A percentile compares a stretch with the other conserved stretches of the same genome.
These are phyloP conservation scores for Retiboletus flavoniger DNA, from an alignment of 1,284 basidiomycete genomes.

Conservation along the genomic window DNA sequence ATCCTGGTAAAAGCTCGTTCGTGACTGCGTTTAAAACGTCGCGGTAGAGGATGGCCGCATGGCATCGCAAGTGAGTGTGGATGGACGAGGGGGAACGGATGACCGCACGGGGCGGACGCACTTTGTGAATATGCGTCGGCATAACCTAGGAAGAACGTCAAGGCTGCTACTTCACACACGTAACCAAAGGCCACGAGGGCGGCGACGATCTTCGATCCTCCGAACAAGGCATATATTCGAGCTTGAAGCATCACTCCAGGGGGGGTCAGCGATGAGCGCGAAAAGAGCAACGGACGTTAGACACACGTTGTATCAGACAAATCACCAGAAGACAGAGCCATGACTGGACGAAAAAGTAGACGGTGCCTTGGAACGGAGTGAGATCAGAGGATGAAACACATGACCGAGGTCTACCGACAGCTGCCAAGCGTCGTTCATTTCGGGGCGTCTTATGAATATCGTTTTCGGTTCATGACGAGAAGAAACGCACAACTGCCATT, in stretches of 20 bases:
- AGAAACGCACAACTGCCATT: conserved; percentile 13
- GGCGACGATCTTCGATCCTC: background rate
- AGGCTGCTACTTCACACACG: background rate
- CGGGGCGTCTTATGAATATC: background rate
- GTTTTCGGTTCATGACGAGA: too few relatives aligned
- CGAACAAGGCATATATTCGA: conserved; percentile 17
- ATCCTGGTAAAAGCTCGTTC: background rate
- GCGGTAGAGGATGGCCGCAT: background rate
- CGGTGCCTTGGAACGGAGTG: conserved; percentile 3
- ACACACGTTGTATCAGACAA: conserved; percentile 15
- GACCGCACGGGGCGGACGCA: background rate
- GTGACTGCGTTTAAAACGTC: background rate
- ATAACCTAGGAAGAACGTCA: background rate
- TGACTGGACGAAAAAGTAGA: conserved; percentile 6
- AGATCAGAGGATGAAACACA: background rate
- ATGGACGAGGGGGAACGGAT: background rate
- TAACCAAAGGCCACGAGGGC: background rate
- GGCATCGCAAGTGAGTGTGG: background rate
- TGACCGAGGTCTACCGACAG: conserved; percentile 6
- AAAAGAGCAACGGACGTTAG: background rate
- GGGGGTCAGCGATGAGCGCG: background rate
- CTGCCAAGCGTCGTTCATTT: background rate
- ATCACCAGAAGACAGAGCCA: background rate
- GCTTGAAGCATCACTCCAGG: conserved; percentile 13
- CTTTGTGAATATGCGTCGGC: too few relatives aligned